These are phyloP conservation scores for Arthrobotrys pseudoclavata DNA, from an alignment of 2,329 filamentous ascomycete genomes.

Conservation along the genomic window DNA sequence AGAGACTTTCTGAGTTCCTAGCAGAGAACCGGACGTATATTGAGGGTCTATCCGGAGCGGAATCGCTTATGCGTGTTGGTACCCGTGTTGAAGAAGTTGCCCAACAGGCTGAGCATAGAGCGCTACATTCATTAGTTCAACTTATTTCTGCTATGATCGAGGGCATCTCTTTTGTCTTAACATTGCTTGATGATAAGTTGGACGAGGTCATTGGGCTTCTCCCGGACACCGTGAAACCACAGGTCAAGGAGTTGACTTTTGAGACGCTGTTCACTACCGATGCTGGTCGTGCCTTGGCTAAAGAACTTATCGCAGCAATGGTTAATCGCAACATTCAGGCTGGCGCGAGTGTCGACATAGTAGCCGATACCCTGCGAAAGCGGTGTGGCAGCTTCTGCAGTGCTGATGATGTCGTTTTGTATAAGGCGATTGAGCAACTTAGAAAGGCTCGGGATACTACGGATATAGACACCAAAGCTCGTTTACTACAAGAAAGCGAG, in stretches of 20 bases:
- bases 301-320: constrained; percentile 95
- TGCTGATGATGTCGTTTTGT: constrained; percentile 95
- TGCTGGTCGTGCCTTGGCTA: constrained; percentile 88
- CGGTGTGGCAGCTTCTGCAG: constrained; percentile 98
- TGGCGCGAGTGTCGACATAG: constrained; percentile 96
- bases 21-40: constrained; percentile 90
- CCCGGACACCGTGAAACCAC: constrained; percentile 77
- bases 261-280: constrained; percentile 85
- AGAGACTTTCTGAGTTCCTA: constrained; percentile 83
- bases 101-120: constrained; percentile 92
- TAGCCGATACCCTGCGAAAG: constrained; percentile 91
- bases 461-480: constrained; percentile 81
- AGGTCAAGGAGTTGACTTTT: constrained; percentile 83
- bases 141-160: constrained; percentile 93
- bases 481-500: constrained; percentile 87
- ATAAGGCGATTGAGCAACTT: constrained; percentile 96
- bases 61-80: constrained; percentile 81
- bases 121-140: constrained; percentile 85
- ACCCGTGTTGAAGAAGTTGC: constrained; percentile 92
- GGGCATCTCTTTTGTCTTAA: constrained; percentile 94
- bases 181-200: constrained; percentile 93
- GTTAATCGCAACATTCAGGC: constrained; percentile 98
- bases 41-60: constrained; percentile 90
- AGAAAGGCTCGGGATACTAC: constrained; percentile 86
- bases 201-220: constrained; percentile 86